phyloP scores from a whole-genome alignment of 192 early-diverging fungal genomes.

The Pilaira anomala region DNA sequence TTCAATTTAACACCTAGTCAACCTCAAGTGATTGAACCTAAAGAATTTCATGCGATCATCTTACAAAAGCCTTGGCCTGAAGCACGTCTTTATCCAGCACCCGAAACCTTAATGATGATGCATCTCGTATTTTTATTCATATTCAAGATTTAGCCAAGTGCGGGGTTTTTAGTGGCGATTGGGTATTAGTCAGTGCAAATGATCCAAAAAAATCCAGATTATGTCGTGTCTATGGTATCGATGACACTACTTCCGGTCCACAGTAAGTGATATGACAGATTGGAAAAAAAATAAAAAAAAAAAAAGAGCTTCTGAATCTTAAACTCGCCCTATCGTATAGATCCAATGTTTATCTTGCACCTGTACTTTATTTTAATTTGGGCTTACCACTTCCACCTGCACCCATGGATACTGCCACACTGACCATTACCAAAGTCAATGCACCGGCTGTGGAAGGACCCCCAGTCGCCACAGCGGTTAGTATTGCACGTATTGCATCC shows the following conservation, averaged over 20 bases:
- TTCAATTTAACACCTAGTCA: slow-evolving; percentile 5
- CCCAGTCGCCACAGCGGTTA: slow-evolving; percentile 55
- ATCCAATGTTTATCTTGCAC: slow-evolving; percentile 45
- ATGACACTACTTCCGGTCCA: slow-evolving; percentile 10
- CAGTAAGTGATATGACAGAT: slow-evolving; percentile 13
- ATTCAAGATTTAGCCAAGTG: slow-evolving; percentile 45
- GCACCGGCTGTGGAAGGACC: slow-evolving; percentile 23
- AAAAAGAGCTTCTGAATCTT: not conserved
- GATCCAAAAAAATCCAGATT: slow-evolving; percentile 37
- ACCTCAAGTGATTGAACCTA: slow-evolving; percentile 19
- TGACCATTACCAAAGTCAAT: slow-evolving; percentile 26
- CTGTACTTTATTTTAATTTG: slow-evolving; percentile 58
- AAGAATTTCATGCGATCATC: slow-evolving; percentile 33
- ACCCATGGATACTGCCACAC: not conserved
- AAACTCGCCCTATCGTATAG: too few relatives aligned
- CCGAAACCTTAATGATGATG: slow-evolving; percentile 46
- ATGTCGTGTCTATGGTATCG: slow-evolving; percentile 40
- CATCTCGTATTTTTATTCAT: slow-evolving; percentile 50
- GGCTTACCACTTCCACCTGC: slow-evolving; percentile 40
- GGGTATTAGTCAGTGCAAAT: slow-evolving; percentile 45
- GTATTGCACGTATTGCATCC: slow-evolving; percentile 64
- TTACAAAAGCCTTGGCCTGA: slow-evolving; percentile 38
- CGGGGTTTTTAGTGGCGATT: slow-evolving; percentile 60
- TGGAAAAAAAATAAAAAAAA: not conserved
- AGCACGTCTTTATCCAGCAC: slow-evolving; percentile 45